Base-by-base conservation (phyloP, 2,329 filamentous ascomycete genomes). In the Penicillium sp. region DNA sequence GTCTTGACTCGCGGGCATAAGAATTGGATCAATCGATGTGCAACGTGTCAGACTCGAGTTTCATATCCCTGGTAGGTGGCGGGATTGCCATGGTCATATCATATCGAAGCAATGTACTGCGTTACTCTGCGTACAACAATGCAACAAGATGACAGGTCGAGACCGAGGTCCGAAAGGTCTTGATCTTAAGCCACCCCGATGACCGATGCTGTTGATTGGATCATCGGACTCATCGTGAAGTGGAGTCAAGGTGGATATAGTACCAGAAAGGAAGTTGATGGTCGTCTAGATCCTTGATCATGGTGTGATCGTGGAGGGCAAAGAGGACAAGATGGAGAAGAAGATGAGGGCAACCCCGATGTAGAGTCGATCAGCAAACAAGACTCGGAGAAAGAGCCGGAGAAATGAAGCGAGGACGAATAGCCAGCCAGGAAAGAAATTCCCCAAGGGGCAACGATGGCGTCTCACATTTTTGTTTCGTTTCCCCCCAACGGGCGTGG, bases 1-100 rank as follows among this genome's bases (percentile, higher is more conserved):
- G 55, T 40, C 46, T 61, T 22, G 71, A 76, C 45, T 65, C 64
- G 13, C 54, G 49, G 46, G 57, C 64, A 31, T 55, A 29, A 29
- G 40, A 13, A 4, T n/a, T 2, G 42, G n/a, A 33, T 6, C 22
- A 22, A 22, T 22, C 19, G 6, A 22, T 22, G 19, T 22, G 19
- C 19, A n/a, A n/a, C n/a, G n/a, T n/a, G n/a, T n/a, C n/a, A n/a
- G n/a, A n/a, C n/a, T 7, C 22, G 22, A 25, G 22, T 25, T 25
- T 25, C 22, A 25, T 6, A 6, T 25, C 22, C 19, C 19, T 22
- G 19, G 6, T 22, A 22, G 19, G 6, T 22, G 19, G 19, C 19
- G 19, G 19, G 19, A 22, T 22, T 6, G 19, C 6, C 19, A 22
- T 22, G n/a, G n/a, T n/a, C n/a, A n/a, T n/a, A n/a, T n/a, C n/a